Evolutionary conservation across 2,329 filamentous ascomycete species (phyloP), one percentile per base, ranked within the genome.

Genomic region (Alternaria incomplexa): DNA sequence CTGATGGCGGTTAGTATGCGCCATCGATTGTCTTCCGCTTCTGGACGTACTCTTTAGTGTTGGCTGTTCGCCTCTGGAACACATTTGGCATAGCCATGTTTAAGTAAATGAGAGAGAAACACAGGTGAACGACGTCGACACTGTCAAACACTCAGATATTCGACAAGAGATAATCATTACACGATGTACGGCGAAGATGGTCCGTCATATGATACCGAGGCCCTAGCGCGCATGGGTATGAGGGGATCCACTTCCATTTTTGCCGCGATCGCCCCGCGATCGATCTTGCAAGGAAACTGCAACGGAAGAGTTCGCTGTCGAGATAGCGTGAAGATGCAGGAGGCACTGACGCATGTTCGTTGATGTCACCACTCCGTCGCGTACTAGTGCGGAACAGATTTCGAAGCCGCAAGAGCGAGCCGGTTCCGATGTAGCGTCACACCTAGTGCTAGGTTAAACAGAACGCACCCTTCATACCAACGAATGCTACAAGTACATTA

Each of bases 51-150:
- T 73, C 71, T 63, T 73, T 75, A 5, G 83, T 84, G 53, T 84
- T 83, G 47, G 79, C 72, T 13, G 82, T 84, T 23, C 72, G 73
- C 47, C 76, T 73, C 26, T 77, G 72, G 61, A 84, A 84, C 1
- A 80, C 78, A 63, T 82, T 83, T 4, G 77, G 77, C 71, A 77
- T 81, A 17, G 82, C 78, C 83, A 84, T 85, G 13, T 3, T 56
- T 26, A 9, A 11, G 11, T 13, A 60, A 45, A 11, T 20, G 11
- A n/a, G 28, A 23, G 20, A 7, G 44, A 25, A 50, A 58, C 12
- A 28, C 22, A 50, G 48, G 9, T 12, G 40, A 20, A 47, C 9
- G 15, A 26, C 4, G 20, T n/a, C 10, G 28, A 30, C 30, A 17
- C 47, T 13, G n/a, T 12, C 2, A 50, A 22, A 51, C 20, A 43